These are phyloP conservation scores for Podosphaera aphanis DNA, from an alignment of 2,329 filamentous ascomycete species.

Conservation along the genomic window DNA sequence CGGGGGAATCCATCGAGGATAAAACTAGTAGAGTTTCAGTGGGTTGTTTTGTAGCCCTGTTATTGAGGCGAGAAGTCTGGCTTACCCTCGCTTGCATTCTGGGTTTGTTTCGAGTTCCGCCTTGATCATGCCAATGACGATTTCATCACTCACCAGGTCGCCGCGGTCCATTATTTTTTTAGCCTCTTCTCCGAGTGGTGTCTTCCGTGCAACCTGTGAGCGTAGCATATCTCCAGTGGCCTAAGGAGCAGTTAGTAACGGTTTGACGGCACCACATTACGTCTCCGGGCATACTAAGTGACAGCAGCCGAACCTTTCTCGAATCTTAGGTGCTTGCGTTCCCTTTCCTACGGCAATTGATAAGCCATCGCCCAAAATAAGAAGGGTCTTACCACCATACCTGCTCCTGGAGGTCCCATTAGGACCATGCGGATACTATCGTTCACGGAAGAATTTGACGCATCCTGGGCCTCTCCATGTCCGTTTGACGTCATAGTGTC, in stretches of 20 bases:
- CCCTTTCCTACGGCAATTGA: constrained; percentile 55
- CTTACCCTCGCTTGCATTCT: constrained; percentile 91
- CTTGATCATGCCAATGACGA: constrained; percentile 99
- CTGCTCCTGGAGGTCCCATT: constrained; percentile 91
- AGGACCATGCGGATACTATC: constrained; percentile 71
- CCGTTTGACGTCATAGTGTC: constrained; percentile 64
- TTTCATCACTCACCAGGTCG: constrained; percentile 92
- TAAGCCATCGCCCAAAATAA: background rate
- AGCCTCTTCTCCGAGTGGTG: constrained; percentile 72
- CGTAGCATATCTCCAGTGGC: constrained; percentile 98
- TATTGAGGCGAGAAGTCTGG: constrained; percentile 6
- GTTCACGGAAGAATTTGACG: constrained; percentile 14
- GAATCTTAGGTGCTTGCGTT: constrained; percentile 92
- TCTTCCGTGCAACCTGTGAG: constrained; percentile 96
- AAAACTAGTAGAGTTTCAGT: constrained; percentile 35
- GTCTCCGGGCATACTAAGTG: constrained; percentile 47
- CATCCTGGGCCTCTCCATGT: constrained; percentile 30
- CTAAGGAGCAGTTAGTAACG: constrained; percentile 22
- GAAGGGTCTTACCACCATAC: constrained; percentile 30
- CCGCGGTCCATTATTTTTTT: constrained; percentile 99
- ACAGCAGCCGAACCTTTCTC: constrained; percentile 93
- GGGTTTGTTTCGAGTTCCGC: constrained; percentile 80
- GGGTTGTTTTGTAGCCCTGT: background rate
- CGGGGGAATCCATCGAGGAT: constrained; percentile 97
- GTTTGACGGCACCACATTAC: constrained; percentile 3